Evolutionary conservation across 441 rosid genomes (phyloP).

Genomic region (Corymbia citriodora): DNA sequence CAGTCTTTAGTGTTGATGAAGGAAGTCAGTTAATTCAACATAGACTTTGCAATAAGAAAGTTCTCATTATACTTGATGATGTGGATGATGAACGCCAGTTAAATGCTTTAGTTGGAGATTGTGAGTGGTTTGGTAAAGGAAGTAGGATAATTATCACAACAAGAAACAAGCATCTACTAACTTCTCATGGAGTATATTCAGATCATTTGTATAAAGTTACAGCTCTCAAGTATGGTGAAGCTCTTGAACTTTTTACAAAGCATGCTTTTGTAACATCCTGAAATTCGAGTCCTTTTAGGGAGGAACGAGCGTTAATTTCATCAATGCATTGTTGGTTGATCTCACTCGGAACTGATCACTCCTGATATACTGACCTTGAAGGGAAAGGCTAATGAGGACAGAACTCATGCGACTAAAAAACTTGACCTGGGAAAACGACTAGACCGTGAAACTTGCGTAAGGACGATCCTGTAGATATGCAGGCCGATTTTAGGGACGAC

Average conservation of each 20-base stretch:
- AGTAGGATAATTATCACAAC: neutral
- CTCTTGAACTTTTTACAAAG: neutral
- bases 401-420: too few relatives aligned
- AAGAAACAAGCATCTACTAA: neutral
- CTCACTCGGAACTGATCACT: too few relatives aligned
- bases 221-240: fast-evolving
- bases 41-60: neutral
- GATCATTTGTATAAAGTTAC: fast-evolving
- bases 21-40: neutral
- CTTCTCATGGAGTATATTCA: fast-evolving
- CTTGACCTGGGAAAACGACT: too few relatives aligned
- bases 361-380: too few relatives aligned
- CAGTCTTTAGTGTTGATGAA: fast-evolving
- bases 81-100: fast-evolving
- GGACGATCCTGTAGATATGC: too few relatives aligned
- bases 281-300: too few relatives aligned
- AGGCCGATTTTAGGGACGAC: too few relatives aligned
- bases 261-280: too few relatives aligned
- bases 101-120: neutral
- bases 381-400: too few relatives aligned
- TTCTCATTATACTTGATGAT: neutral
- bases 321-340: too few relatives aligned
- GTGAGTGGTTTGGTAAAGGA: fast-evolving
- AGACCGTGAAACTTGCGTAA: too few relatives aligned
- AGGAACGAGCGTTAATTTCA: too few relatives aligned